Evolutionary conservation across 2,329 filamentous ascomycete genomes (phyloP).

Genomic region (Trichophyton mentagrophytes): DNA sequence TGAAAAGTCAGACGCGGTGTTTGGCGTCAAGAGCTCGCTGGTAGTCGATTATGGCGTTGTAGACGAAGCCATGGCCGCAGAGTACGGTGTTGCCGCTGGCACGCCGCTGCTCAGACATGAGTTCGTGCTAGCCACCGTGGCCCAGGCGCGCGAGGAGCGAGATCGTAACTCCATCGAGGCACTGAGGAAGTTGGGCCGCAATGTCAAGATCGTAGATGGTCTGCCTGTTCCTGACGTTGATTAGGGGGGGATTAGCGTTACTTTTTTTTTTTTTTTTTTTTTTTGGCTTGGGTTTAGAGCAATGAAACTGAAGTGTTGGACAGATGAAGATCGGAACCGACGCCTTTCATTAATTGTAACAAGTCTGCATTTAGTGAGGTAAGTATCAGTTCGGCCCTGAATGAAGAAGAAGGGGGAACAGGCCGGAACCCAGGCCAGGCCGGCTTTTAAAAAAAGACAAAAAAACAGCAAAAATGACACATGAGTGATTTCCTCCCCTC

Average conservation of each 20-base stretch:
- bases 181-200: conserved; percentile 51
- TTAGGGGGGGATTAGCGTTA: conserved; percentile 18
- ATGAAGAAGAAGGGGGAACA: background rate
- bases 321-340: background rate
- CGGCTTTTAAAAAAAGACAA: background rate
- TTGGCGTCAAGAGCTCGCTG: conserved; percentile 72
- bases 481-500: background rate
- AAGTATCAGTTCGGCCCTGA: background rate
- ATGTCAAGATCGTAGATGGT: conserved; percentile 62
- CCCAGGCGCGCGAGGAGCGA: conserved; percentile 54
- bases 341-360: conserved; percentile 1
- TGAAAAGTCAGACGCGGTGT: conserved; percentile 72
- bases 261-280: background rate
- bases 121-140: conserved; percentile 62
- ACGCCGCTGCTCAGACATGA: conserved; percentile 55
- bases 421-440: background rate
- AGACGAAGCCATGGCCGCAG: conserved; percentile 39
- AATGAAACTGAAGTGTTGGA: background rate
- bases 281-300: background rate
- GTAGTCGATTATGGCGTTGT: conserved; percentile 52
- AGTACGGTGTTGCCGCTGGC: conserved; percentile 53
- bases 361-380: conserved; percentile 1
- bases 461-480: background rate
- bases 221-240: conserved; percentile 61
- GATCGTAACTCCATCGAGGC: conserved; percentile 55